Evolutionary conservation across 331 rosid species (phyloP).

Genomic region (Erythrophleum ivorense): DNA sequence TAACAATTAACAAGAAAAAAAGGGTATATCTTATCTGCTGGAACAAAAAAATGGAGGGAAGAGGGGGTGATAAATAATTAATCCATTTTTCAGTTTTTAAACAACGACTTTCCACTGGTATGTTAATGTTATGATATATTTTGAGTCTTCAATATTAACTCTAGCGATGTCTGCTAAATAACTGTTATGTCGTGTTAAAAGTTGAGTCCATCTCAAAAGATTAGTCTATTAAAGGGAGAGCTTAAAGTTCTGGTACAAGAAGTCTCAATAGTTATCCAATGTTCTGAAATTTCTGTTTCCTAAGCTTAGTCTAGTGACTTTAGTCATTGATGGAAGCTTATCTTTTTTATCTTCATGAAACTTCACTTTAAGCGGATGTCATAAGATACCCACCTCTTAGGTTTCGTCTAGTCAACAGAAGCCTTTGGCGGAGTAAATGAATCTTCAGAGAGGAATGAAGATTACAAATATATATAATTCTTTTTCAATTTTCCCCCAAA

Average conservation of each 20-base stretch:
- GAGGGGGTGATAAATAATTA: not conserved
- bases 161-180: slow-evolving; percentile 28
- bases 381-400: too few relatives aligned
- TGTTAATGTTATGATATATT: not conserved
- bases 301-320: not conserved
- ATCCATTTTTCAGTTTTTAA: not conserved
- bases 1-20: not conserved
- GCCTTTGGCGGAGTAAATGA: too few relatives aligned
- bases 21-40: not conserved
- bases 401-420: too few relatives aligned
- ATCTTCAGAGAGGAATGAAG: too few relatives aligned
- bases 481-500: too few relatives aligned
- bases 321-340: too few relatives aligned
- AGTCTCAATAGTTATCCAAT: too few relatives aligned
- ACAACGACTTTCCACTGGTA: not conserved
- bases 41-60: not conserved
- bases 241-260: too few relatives aligned
- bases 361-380: too few relatives aligned
- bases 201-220: not conserved
- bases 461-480: too few relatives aligned
- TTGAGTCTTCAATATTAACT: not conserved
- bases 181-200: not conserved
- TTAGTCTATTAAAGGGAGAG: too few relatives aligned
- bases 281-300: not conserved
- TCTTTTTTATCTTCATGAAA: too few relatives aligned